phyloP scores from a whole-genome alignment of 768 basidiomycete genomes.

The Macrolepiota fuliginosa region DNA sequence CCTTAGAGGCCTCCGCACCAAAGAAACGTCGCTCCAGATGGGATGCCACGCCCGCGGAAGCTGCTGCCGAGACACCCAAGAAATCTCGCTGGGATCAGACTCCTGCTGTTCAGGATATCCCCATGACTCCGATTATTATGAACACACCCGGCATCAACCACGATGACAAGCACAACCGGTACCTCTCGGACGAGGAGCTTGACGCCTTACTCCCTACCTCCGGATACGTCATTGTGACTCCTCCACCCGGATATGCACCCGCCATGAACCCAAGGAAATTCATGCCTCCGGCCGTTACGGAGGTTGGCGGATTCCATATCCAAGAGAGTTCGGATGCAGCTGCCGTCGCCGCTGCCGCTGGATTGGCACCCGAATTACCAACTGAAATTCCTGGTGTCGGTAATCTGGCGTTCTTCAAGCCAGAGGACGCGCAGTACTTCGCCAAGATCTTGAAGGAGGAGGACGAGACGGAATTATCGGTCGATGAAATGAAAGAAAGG shows the following conservation, averaged over 20 bases:
- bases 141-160: slow-evolving; percentile 84
- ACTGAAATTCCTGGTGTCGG: slow-evolving; percentile 99
- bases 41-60: slow-evolving; percentile 90
- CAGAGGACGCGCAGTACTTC: slow-evolving; percentile 97
- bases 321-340: slow-evolving; percentile 93
- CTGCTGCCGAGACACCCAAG: slow-evolving; percentile 68
- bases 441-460: slow-evolving; percentile 95
- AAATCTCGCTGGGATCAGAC: slow-evolving; percentile 98
- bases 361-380: slow-evolving; percentile 88
- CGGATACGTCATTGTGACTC: slow-evolving; percentile 90
- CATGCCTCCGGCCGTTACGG: slow-evolving; percentile 52
- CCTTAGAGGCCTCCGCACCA: slow-evolving; percentile 68
- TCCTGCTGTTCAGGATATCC: slow-evolving; percentile 66
- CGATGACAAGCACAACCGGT: slow-evolving; percentile 96
- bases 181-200: slow-evolving; percentile 93
- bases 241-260: slow-evolving; percentile 92
- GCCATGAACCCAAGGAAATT: slow-evolving; percentile 62
- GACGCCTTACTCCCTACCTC: slow-evolving; percentile 82
- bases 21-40: slow-evolving; percentile 95
- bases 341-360: slow-evolving; percentile 84
- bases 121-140: slow-evolving; percentile 84
- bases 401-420: slow-evolving; percentile 95
- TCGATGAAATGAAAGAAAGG: slow-evolving; percentile 99
- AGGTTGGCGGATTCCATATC: slow-evolving; percentile 90
- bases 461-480: slow-evolving; percentile 87